Evolutionary conservation across 306 rosid genomes (phyloP).

Genomic region (Senna siamea): DNA sequence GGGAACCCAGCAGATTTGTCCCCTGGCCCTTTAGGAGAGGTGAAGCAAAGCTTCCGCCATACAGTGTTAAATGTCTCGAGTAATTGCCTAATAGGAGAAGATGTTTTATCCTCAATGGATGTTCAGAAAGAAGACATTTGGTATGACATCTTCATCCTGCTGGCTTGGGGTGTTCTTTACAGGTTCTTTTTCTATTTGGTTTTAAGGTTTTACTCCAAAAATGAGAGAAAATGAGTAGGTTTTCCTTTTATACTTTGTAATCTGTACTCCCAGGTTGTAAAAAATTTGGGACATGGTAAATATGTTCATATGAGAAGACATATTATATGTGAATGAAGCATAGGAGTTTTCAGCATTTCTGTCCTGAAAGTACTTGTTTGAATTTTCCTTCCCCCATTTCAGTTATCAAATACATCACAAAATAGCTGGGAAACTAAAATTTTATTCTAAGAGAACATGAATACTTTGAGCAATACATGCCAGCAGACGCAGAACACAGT

Average conservation of each 20-base stretch:
- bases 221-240: constrained; percentile 66
- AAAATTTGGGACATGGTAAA: background rate
- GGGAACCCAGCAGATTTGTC: constrained; percentile 61
- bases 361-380: background rate
- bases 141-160: constrained; percentile 66
- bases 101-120: constrained; percentile 70
- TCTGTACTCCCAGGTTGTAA: constrained; percentile 1
- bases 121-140: constrained; percentile 48
- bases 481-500: constrained; percentile 14
- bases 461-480: background rate
- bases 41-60: constrained; percentile 48
- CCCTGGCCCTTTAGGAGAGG: constrained; percentile 71
- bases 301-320: background rate
- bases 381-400: constrained; percentile 11
- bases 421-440: constrained; percentile 10
- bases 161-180: constrained; percentile 91
- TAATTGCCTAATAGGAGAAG: constrained; percentile 69
- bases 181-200: constrained; percentile 81
- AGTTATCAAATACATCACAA: constrained; percentile 21
- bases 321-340: constrained; percentile 15
- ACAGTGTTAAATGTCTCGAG: background rate
- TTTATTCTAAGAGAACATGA: constrained; percentile 17
- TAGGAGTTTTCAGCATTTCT: constrained; percentile 27
- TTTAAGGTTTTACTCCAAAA: constrained; percentile 89
- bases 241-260: background rate